phyloP scores from a whole-genome alignment of 108 stramenopile genomes.

The Cyclotella baltica region DNA sequence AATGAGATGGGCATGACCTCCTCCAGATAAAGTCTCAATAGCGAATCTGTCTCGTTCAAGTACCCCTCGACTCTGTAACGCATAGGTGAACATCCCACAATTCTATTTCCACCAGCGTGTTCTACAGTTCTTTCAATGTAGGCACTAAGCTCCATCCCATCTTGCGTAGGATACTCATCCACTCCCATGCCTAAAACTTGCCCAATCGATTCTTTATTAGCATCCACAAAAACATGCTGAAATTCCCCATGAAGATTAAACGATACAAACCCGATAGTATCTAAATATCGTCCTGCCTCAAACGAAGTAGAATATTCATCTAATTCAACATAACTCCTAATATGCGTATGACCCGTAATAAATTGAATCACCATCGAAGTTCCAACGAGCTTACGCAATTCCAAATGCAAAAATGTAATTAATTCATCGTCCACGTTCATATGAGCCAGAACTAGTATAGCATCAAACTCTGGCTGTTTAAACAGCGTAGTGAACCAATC shows the following conservation, averaged over 20 bases:
- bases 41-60: slow-evolving; percentile 52
- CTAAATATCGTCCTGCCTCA: slow-evolving; percentile 77
- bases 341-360: slow-evolving; percentile 81
- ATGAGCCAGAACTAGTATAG: slow-evolving; percentile 79
- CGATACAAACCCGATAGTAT: slow-evolving; percentile 80
- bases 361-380: slow-evolving; percentile 77
- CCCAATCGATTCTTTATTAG: slow-evolving; percentile 48
- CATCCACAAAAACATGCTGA: slow-evolving; percentile 64
- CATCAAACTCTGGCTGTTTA: slow-evolving; percentile 60
- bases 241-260: slow-evolving; percentile 54
- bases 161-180: slow-evolving; percentile 50
- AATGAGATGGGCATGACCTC: slow-evolving; percentile 59
- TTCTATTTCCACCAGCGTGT: slow-evolving; percentile 55
- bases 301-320: slow-evolving; percentile 56
- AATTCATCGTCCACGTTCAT: slow-evolving; percentile 76
- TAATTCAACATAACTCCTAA: slow-evolving; percentile 40
- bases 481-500: slow-evolving; percentile 66
- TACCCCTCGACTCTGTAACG: slow-evolving; percentile 42
- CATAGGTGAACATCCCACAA: slow-evolving; percentile 64
- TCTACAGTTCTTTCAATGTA: slow-evolving; percentile 61
- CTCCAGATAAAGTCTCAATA: slow-evolving; percentile 60
- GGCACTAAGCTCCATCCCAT: slow-evolving; percentile 62
- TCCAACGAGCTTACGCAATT: slow-evolving; percentile 60
- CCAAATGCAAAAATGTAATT: slow-evolving; percentile 49
- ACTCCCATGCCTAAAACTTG: slow-evolving; percentile 37